phyloP scores from a whole-genome alignment of 1,139 yeast genomes.

The Hemisphaericaspora subhashii region DNA sequence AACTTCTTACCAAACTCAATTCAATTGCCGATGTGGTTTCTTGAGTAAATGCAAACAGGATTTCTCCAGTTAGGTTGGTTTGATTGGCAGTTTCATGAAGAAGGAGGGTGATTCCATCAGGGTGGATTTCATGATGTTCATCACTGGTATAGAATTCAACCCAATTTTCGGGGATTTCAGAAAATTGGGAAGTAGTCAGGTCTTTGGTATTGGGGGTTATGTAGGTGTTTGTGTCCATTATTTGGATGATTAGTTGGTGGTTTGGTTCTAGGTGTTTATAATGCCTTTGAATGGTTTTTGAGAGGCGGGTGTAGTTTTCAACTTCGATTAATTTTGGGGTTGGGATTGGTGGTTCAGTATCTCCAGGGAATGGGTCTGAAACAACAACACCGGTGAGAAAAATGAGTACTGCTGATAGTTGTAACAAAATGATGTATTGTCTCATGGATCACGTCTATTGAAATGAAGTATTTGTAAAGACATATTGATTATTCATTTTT shows the following conservation, averaged over 20 bases:
- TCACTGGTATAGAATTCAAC: slow-evolving; percentile 9
- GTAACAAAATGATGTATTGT: no score
- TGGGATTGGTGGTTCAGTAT: not conserved
- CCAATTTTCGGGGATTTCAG: slow-evolving; percentile 14
- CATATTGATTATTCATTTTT: no score
- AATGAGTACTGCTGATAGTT: not conserved
- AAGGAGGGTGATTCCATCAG: slow-evolving; percentile 10
- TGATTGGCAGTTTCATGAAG: slow-evolving; percentile 9
- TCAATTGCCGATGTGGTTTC: slow-evolving; percentile 13
- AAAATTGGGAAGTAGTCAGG: no score
- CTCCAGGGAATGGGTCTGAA: not conserved
- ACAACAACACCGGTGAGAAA: not conserved
- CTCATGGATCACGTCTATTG: no score
- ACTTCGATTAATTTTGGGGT: not conserved
- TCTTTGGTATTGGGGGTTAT: slow-evolving; percentile 6
- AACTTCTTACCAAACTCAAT: slow-evolving; percentile 7
- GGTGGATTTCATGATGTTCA: slow-evolving; percentile 2
- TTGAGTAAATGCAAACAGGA: slow-evolving; percentile 9
- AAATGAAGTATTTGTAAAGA: no score
- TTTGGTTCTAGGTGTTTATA: not conserved
- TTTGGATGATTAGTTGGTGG: slow-evolving; percentile 5
- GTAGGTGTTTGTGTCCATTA: slow-evolving; percentile 6
- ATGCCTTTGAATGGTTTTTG: not conserved
- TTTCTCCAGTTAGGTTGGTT: slow-evolving; percentile 10
- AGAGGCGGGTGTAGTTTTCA: not conserved